phyloP scores from a whole-genome alignment of 257 asterid genomes.

The Nicotiana paniculata region DNA sequence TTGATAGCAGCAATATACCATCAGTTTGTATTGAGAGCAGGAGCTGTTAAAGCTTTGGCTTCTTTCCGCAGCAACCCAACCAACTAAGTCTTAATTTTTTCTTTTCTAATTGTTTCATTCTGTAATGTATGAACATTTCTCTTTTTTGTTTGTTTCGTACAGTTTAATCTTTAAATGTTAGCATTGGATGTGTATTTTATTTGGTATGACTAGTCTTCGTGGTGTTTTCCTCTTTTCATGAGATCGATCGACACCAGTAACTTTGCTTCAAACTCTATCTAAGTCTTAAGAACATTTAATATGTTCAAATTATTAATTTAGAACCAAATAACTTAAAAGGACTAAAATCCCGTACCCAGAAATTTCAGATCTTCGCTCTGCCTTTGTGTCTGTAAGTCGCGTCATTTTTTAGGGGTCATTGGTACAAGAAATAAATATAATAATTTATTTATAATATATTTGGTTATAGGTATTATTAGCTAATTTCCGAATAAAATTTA shows the following conservation, averaged over 20 bases:
- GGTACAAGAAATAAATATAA: no score
- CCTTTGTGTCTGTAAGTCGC: neutral
- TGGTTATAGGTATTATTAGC: no score
- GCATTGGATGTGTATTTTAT: constrained; percentile 22
- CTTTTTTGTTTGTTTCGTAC: neutral
- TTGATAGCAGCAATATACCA: neutral
- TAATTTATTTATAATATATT: no score
- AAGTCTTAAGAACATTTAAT: no score
- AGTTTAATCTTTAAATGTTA: neutral
- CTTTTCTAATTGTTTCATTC: neutral
- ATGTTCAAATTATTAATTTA: no score
- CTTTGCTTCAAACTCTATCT: no score
- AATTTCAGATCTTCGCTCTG: no score
- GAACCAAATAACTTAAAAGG: no score
- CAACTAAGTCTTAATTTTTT: neutral
- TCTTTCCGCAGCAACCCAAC: constrained; percentile 4
- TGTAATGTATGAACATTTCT: neutral
- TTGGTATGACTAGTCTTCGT: constrained; percentile 12
- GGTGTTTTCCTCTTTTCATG: neutral
- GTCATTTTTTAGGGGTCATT: neutral
- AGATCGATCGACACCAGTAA: no score
- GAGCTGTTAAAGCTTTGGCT: constrained; percentile 6
- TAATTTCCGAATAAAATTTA: no score
- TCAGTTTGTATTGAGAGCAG: constrained; percentile 12
- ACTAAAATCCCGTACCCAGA: no score